These are phyloP conservation scores for Picea glauca DNA, from an alignment of 75 land plant genomes.

Conservation along the genomic window DNA sequence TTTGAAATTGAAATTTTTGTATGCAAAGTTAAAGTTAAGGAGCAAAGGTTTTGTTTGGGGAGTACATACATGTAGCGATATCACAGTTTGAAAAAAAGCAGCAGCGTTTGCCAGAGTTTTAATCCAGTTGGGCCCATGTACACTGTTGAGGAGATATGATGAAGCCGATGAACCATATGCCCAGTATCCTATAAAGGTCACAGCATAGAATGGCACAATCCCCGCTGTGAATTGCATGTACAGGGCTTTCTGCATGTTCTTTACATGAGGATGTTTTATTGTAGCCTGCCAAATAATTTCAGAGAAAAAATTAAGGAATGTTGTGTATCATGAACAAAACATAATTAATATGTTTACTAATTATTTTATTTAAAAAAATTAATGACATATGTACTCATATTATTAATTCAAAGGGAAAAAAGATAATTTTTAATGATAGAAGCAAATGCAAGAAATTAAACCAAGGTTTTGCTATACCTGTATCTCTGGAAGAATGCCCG, in stretches of 20 bases:
- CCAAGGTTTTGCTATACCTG: not conserved
- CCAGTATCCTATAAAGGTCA: constrained; percentile 73
- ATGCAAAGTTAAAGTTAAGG: too few relatives aligned
- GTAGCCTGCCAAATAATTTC: constrained; percentile 39
- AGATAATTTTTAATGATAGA: not conserved
- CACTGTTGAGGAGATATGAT: constrained; percentile 57
- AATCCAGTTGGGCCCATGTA: constrained; percentile 48
- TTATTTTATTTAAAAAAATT: not conserved
- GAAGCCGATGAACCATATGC: constrained; percentile 66
- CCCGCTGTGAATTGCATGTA: constrained; percentile 68
- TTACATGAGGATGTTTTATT: constrained; percentile 48
- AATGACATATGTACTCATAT: not conserved
- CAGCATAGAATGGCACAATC: constrained; percentile 7
- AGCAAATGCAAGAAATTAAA: too few relatives aligned
- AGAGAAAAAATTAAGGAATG: too few relatives aligned
- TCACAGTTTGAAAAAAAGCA: constrained; percentile 67
- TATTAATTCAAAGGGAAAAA: not conserved
- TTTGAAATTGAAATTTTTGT: too few relatives aligned
- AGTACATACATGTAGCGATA: constrained; percentile 60
- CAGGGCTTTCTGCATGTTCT: constrained; percentile 69
- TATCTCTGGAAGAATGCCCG: not conserved
- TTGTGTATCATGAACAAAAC: too few relatives aligned
- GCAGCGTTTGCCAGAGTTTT: constrained; percentile 50
- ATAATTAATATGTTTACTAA: too few relatives aligned
- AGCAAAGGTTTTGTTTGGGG: too few relatives aligned